Base-by-base conservation (phyloP, 2,329 filamentous ascomycete genomes). In the Ascochyta pisi region DNA sequence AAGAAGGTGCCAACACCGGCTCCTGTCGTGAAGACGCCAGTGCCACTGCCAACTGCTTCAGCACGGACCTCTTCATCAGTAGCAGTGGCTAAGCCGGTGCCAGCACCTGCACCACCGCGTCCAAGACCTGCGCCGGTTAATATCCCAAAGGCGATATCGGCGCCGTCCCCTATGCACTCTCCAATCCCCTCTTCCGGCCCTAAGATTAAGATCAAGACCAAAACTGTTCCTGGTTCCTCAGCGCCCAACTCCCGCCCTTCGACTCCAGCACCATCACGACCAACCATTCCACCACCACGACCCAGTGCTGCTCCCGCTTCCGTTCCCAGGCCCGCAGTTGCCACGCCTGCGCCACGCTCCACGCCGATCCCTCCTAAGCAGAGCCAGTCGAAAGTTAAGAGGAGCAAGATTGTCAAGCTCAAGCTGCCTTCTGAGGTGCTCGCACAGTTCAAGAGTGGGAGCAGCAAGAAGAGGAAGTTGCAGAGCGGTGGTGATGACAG, bases 141-240 rank as follows among this genome's bases (percentile, higher is more conserved):
- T 8, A 42, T 64, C 13, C 62, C 65, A 13, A 54, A 61, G 8
- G 49, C 52, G n/a, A 56, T 64, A 6, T 51, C 64, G 13, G 60
- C 64, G 35, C 55, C 68, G 19, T 62, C 62, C 6, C 53, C 64
- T n/a, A 69, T 69, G n/a, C 53, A 58, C 26, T 67, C 66, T 5
- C 66, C 64, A 4, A 65, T 68, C 6, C 65, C 66, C 24, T 55
- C 63, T 7, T 62, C 66, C 4, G 66, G 61, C 12, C 67, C 66
- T 3, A 69, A 66, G 42, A 65, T 69, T 31, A 71, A 69, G 44
- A 66, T 71, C 52, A 67, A 66, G 45, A 68, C 66, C 24, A 66
- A 68, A 39, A 63, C 58, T 23, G 58, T 61, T 19, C 52, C 52
- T 19, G 63, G 63, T 9, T 51, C 58, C 10, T 58, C 64, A 22